Base-by-base conservation (phyloP, 805 yeast species). In the Maudiozyma serrabonitensis region DNA sequence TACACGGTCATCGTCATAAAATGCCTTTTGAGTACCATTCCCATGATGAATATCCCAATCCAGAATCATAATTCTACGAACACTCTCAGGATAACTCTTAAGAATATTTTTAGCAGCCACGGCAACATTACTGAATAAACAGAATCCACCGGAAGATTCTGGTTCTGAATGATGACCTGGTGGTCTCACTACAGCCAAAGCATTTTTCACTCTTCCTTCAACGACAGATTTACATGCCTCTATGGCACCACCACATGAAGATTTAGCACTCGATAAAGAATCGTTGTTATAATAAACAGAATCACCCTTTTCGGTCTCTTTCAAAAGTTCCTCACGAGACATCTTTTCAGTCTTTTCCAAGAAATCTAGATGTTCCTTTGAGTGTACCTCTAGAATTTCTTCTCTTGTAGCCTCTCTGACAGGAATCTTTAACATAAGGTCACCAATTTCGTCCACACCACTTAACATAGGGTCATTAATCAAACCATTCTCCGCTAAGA, bases 11-110 rank as follows among this genome's bases (percentile, higher is more conserved):
- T 93, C 96, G 54, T 87, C 78, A 56, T 79, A 79, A 58, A 93
- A 93, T 2, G 95, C 88, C 63, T 85, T 84, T 67, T 93, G 99
- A 1, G 99, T 93, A 39, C 99, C 99, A 66, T 93, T 93, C 25
- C 99, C 99, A 66, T 93, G 99, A 68, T 93, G 99, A 45, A 93
- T 89, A 67, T 93, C 99, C 99, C 99, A 93, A 67, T 93, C 99
- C 21, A 90, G 61, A 51, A 93, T 82, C 50, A 88, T 79, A 39
- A 93, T 87, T 57, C 78, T 78, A 54, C 95, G 74, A 6, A 91
- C 95, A 25, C 87, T 78, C 59, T 91, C 97, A 0, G 97, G 96
- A 65, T 88, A 91, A 50, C 78, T 74, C 56, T 81, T 81, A 50
- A 93, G 69, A 54, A 90, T 84, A 51, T 83, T 81, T 60, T 85